Evolutionary conservation across 129 eudicot species (phyloP), one percentile per base, ranked within the genome.

Genomic region (Centaurea solstitialis): DNA sequence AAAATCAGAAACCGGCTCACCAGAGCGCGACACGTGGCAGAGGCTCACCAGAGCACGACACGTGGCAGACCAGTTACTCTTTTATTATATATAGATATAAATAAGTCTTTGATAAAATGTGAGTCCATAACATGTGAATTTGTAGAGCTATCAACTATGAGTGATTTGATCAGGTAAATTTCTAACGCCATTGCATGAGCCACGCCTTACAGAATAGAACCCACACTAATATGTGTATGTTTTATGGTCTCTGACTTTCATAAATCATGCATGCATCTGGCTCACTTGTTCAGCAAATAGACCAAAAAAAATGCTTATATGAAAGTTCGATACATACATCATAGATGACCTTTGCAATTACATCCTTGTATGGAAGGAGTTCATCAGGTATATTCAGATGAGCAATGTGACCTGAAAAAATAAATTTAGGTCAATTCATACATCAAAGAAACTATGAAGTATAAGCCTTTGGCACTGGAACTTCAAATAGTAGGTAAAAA

Each of bases 361-460:
- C 89, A 83, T 93, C 92, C 91, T 96, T 96, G 88, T 91, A 93
- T 10, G 93, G 92, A 78, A 93, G 99, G 35, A 93, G 91, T 70
- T 96, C 98, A 66, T 93, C 93, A 33, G 91, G 74, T 73, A 96
- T 93, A 88, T 96, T 96, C 81, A 96, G 81, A 87, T 96, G 99
- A 72, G 99, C 99, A 88, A 96, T 61, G 43, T 96, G 99, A 82
- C 99, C 99, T 96, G 99, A 88, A 96, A n/a, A 24, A 81, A 81
- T 12, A 78, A 18, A 76, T 20, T 22, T 26, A 65, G 74, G 74
- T 83, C 81, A 86, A 77, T 81, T 68, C 78, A 73, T 78, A 26
- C 9, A 82, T 78, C 76, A 86, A n/a, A n/a, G n/a, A n/a, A n/a
- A n/a, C n/a, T n/a, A n/a, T n/a, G n/a, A n/a, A n/a, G n/a, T 50